Percentiles rank a stretch among this genome's conserved stretches.
phyloP scores from a whole-genome alignment of 2,329 filamentous ascomycete genomes.

The Blastomyces silverae region DNA sequence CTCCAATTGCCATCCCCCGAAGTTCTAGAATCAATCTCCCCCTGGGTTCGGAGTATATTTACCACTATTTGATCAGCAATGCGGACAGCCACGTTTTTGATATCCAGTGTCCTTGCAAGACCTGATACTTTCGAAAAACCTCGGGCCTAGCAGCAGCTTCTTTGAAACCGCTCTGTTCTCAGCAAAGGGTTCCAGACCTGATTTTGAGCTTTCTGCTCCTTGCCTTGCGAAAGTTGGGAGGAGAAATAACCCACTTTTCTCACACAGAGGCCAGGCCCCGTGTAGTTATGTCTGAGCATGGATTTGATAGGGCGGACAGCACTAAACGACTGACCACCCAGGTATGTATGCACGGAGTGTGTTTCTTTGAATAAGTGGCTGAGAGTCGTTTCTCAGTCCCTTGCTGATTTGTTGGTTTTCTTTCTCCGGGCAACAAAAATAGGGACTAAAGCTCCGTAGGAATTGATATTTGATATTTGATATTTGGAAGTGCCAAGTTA shows the following conservation, averaged over 20 bases:
- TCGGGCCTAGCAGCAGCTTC: no score
- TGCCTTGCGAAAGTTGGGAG: not conserved
- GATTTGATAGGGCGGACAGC: not conserved
- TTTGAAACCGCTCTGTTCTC: not conserved
- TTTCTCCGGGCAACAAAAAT: not conserved
- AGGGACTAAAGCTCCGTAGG: no score
- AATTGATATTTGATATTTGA: no score
- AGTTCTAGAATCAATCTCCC: not conserved
- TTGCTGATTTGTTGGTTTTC: not conserved
- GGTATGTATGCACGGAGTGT: not conserved
- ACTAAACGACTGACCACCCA: no score
- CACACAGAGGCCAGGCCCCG: not conserved
- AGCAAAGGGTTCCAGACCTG: not conserved
- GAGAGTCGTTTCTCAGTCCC: not conserved
- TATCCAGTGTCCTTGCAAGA: not conserved
- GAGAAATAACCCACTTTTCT: not conserved
- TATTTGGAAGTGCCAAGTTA: no score
- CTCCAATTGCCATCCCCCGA: no score
- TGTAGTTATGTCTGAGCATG: not conserved
- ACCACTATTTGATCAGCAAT: no score
- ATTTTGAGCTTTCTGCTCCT: not conserved
- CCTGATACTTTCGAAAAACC: no score
- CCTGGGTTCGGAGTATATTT: no score
- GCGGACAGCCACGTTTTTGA: not conserved
- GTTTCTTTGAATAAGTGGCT: conserved; percentile 1